phyloP scores from a whole-genome alignment of 257 asterid genomes.

The Solanum ossicruentum region DNA sequence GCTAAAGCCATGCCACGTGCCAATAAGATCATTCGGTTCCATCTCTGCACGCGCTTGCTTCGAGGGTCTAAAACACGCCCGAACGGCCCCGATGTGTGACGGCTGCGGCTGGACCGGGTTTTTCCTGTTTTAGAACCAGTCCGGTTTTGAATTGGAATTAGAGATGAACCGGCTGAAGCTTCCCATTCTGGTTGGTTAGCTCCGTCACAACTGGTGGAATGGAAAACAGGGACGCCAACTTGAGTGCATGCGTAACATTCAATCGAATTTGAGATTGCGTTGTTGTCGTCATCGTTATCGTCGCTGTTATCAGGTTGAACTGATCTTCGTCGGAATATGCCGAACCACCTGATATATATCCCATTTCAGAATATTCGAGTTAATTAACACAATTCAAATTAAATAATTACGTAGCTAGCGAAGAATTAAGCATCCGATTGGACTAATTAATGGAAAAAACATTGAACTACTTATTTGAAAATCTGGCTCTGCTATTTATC shows the following conservation, averaged over 20 bases:
- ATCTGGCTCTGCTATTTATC: not conserved
- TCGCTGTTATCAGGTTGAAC: constrained; percentile 23
- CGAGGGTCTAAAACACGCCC: constrained; percentile 73
- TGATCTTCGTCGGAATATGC: constrained; percentile 39
- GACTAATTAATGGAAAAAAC: not conserved
- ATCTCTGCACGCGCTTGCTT: constrained; percentile 66
- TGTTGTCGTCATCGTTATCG: constrained; percentile 13
- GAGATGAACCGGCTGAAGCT: constrained; percentile 84
- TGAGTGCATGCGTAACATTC: constrained; percentile 92
- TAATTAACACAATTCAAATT: not conserved
- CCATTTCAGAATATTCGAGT: not conserved
- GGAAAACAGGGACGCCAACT: constrained; percentile 76
- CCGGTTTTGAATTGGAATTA: constrained; percentile 49
- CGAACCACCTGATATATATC: constrained; percentile 48
- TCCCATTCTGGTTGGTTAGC: constrained; percentile 91
- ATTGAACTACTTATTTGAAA: not conserved
- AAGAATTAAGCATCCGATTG: not conserved
- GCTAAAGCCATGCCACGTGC: constrained; percentile 95
- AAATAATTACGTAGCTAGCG: not conserved
- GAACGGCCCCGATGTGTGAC: constrained; percentile 8
- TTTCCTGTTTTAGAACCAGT: constrained; percentile 7
- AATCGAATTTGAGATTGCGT: constrained; percentile 10
- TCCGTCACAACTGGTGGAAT: constrained; percentile 86
- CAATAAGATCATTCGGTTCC: constrained; percentile 74
- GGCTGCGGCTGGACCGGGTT: not conserved